Percentiles rank a stretch among this genome's conserved stretches.
Evolutionary conservation across 2,329 filamentous ascomycete genomes (phyloP).

Genomic region (Cercospora nicotianae): DNA sequence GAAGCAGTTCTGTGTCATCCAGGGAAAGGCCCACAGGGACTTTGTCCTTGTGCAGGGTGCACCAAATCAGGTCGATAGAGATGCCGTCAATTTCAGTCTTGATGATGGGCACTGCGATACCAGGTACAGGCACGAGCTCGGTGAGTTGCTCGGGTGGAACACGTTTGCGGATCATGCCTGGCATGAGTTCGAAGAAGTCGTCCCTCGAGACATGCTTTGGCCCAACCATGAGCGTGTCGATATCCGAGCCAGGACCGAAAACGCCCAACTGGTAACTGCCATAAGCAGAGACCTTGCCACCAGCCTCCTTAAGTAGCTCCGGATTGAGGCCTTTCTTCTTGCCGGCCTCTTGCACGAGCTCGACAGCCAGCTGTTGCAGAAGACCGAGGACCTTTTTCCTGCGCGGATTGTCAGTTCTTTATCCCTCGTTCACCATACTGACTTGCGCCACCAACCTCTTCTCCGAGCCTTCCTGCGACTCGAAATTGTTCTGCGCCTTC

Average conservation of each 20-base stretch:
- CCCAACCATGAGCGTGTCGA: constrained; percentile 90
- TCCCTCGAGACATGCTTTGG: constrained; percentile 85
- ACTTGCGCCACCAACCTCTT: constrained; percentile 62
- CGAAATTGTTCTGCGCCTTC: constrained; percentile 87
- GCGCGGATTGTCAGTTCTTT: constrained; percentile 22
- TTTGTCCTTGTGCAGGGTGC: constrained; percentile 44
- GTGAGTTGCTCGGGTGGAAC: constrained; percentile 76
- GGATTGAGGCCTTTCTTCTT: constrained; percentile 71
- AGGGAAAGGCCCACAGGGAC: constrained; percentile 65
- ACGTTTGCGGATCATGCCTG: constrained; percentile 73
- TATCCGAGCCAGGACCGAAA: constrained; percentile 93
- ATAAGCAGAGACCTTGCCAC: constrained; percentile 92
- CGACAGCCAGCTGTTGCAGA: constrained; percentile 76
- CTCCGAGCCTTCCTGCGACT: constrained; percentile 76
- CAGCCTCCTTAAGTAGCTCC: constrained; percentile 75
- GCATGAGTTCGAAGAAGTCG: constrained; percentile 90
- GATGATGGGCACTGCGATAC: constrained; percentile 95
- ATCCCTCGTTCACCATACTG: not conserved
- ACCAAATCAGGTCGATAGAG: constrained; percentile 84
- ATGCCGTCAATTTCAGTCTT: constrained; percentile 90
- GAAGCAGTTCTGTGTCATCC: constrained; percentile 78
- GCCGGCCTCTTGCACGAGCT: constrained; percentile 83
- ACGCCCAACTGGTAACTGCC: constrained; percentile 94
- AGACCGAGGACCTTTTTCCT: constrained; percentile 73
- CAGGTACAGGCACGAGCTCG: constrained; percentile 79